Percentiles rank a stretch among this genome's conserved stretches.
phyloP scores from a whole-genome alignment of 768 basidiomycete species.

The Russula compacta region DNA sequence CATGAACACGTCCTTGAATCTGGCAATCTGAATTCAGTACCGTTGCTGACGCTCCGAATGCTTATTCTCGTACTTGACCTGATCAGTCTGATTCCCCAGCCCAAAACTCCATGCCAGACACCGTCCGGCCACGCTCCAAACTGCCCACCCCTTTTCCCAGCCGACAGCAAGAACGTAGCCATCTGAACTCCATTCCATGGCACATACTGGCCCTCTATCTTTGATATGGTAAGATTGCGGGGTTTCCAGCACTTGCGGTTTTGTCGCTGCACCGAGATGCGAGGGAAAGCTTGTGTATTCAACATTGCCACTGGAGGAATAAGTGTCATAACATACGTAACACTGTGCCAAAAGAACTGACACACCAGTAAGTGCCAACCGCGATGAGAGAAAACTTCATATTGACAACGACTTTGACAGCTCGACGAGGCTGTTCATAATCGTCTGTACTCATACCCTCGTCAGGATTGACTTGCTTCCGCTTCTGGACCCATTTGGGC shows the following conservation, averaged over 20 bases:
- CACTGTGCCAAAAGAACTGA: background rate
- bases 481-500: constrained; percentile 76
- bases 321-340: background rate
- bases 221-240: constrained; percentile 50
- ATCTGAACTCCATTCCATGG: constrained; percentile 90
- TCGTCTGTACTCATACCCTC: constrained; percentile 25
- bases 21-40: constrained; percentile 18
- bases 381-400: constrained; percentile 74
- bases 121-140: constrained; percentile 84
- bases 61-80: constrained; percentile 32
- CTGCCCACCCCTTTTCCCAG: constrained; percentile 83
- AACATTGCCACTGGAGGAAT: constrained; percentile 46
- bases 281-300: constrained; percentile 64
- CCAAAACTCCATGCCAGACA: constrained; percentile 75
- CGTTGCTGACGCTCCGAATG: background rate
- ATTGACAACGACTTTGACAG: constrained; percentile 61
- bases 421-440: constrained; percentile 61
- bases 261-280: constrained; percentile 45
- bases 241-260: constrained; percentile 52
- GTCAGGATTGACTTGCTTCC: constrained; percentile 45
- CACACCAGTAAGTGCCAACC: constrained; percentile 63
- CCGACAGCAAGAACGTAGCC: constrained; percentile 92
- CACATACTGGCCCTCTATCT: constrained; percentile 48
- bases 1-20: constrained; percentile 82
- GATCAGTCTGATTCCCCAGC: constrained; percentile 52